Base-by-base conservation (phyloP, 306 rosid genomes). In the Quercus berberidifolia region DNA sequence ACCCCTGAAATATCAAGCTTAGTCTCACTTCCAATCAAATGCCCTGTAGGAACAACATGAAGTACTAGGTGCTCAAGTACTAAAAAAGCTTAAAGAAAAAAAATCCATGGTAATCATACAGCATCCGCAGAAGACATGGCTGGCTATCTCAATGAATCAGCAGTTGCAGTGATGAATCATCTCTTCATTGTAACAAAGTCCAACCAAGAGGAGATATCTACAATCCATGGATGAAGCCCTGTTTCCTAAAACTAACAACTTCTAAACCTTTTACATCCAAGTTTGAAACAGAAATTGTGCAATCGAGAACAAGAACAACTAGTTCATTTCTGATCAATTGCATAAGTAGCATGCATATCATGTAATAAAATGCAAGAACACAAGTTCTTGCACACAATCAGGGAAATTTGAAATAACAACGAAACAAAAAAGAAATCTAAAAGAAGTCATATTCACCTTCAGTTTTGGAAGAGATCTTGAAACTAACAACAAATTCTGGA, bases 401-500 rank as follows among this genome's bases (percentile, higher is more conserved):
- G 38, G 76, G 81, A 33, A 85, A 70, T 9, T 17, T 35, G 55
- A 79, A 74, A 20, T 55, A 71, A 65, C 30, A 33, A 70, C 15
- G 28, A 69, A 75, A 76, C 11, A 30, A 77, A 75, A 68, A 60
- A 25, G 70, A 83, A 26, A 28, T 23, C 30, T 23, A 75, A 55
- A 87, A 87, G 74, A 80, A 85, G 82, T 73, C 70, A 63, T 13
- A 20, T 82, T 87, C 93, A 92, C 98, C 98, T 94, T 88, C 87
- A 71, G 58, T 33, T 41, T 76, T 69, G 79, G 91, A 78, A 54
- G 89, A 71, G 73, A 85, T 78, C 88, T 88, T 92, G 94, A 94
- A 94, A 84, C 90, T 83, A 83, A 94, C 89, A 55, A 94, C 84
- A 26, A 83, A 89, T 87, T 94, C 97, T 35, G 97, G 97, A 90